Evolutionary conservation across 2,329 filamentous ascomycete species (phyloP).

Genomic region (Microdochium nivale): DNA sequence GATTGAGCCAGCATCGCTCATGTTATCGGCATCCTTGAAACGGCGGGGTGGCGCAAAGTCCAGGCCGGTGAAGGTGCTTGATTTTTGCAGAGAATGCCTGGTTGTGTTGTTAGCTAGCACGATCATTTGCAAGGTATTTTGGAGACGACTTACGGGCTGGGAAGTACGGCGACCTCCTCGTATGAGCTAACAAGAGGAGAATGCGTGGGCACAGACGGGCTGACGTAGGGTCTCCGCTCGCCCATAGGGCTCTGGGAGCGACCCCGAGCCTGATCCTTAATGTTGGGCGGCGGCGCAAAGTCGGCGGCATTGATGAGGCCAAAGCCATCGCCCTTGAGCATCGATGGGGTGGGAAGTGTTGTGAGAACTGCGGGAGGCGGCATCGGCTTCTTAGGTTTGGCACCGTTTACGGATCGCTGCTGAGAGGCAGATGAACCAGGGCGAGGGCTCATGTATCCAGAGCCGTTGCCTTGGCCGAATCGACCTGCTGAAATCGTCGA

Average conservation of each 20-base stretch:
- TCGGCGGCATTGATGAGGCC: conserved; percentile 62
- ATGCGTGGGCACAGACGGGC: conserved; percentile 56
- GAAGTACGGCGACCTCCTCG: conserved; percentile 76
- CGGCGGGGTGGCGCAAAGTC: conserved; percentile 75
- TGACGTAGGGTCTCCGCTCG: conserved; percentile 64
- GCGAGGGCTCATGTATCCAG: conserved; percentile 16
- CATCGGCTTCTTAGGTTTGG: conserved; percentile 32
- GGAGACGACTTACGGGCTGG: conserved; percentile 70
- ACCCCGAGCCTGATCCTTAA: conserved; percentile 62
- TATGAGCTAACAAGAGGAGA: conserved; percentile 77
- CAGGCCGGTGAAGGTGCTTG: conserved; percentile 66
- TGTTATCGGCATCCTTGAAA: conserved; percentile 53
- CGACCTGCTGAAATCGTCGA: conserved; percentile 35
- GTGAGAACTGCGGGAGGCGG: conserved; percentile 68
- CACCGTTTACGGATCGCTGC: conserved; percentile 28
- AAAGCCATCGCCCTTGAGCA: conserved; percentile 75
- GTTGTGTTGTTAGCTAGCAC: conserved; percentile 18
- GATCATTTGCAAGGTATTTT: neutral
- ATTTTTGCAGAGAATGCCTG: conserved; percentile 67
- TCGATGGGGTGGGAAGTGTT: conserved; percentile 76
- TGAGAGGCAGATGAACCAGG: conserved; percentile 30
- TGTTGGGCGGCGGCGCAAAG: conserved; percentile 71
- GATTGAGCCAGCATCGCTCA: conserved; percentile 61
- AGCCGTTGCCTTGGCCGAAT: conserved; percentile 13
- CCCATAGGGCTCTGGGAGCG: conserved; percentile 55